Evolutionary conservation across 441 rosid species (phyloP).

Genomic region (Brassica balearica): DNA sequence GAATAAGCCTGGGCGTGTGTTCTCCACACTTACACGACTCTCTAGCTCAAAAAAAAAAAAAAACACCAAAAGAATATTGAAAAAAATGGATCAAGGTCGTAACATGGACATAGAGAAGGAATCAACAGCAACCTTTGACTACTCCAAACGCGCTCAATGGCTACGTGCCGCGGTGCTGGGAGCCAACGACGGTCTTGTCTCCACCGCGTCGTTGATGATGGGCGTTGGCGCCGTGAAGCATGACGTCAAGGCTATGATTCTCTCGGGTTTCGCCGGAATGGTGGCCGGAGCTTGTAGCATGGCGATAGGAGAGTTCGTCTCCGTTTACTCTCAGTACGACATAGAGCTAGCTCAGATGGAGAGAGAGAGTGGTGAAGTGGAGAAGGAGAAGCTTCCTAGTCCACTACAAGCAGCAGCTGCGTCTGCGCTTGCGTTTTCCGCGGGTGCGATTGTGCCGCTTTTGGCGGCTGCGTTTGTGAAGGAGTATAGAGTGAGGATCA

Average conservation of each 20-base stretch:
- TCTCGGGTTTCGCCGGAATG: conserved; percentile 84
- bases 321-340: conserved; percentile 85
- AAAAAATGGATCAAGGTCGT: conserved; percentile 44
- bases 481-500: conserved; percentile 62
- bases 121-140: conserved; percentile 54
- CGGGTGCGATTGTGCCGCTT: conserved; percentile 82
- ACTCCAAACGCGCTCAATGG: conserved; percentile 88
- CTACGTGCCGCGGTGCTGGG: conserved; percentile 89
- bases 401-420: conserved; percentile 85
- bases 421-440: conserved; percentile 76
- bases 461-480: conserved; percentile 78
- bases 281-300: conserved; percentile 95
- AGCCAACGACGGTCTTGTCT: conserved; percentile 87
- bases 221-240: conserved; percentile 86
- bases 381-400: conserved; percentile 62
- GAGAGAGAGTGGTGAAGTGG: conserved; percentile 48
- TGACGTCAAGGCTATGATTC: conserved; percentile 79
- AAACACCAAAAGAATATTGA: conserved; percentile 13
- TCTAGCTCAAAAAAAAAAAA: conserved; percentile 10
- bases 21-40: conserved; percentile 55
- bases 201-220: conserved; percentile 86
- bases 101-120: conserved; percentile 43
- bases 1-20: conserved; percentile 60
- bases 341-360: conserved; percentile 75
- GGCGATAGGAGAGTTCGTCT: conserved; percentile 95